Percentiles rank a stretch among this genome's conserved stretches.
phyloP scores from a whole-genome alignment of 768 basidiomycete genomes.

The Amanita exitialis region DNA sequence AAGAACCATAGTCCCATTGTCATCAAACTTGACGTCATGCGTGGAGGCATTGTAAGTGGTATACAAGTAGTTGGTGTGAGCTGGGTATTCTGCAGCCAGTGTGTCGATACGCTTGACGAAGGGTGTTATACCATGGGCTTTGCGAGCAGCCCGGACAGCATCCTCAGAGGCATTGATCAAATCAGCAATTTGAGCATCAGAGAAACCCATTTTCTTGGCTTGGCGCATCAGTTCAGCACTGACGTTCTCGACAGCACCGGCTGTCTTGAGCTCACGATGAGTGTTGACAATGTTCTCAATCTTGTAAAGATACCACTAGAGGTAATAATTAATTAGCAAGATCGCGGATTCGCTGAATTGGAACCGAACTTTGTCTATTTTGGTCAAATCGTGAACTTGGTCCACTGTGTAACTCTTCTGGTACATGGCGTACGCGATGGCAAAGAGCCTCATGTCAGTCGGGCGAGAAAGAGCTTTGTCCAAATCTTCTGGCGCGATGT shows the following conservation, averaged over 20 bases:
- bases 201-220: slow-evolving; percentile 94
- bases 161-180: slow-evolving; percentile 68
- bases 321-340: not conserved
- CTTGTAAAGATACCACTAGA: slow-evolving; percentile 95
- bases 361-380: slow-evolving; percentile 82
- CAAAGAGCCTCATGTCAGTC: slow-evolving; percentile 94
- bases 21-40: slow-evolving; percentile 93
- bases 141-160: slow-evolving; percentile 74
- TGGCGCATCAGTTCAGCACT: slow-evolving; percentile 70
- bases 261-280: slow-evolving; percentile 61
- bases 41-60: slow-evolving; percentile 97
- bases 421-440: slow-evolving; percentile 97
- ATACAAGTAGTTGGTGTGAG: slow-evolving; percentile 98
- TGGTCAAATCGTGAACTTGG: slow-evolving; percentile 84
- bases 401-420: slow-evolving; percentile 88
- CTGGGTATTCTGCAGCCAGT: slow-evolving; percentile 96
- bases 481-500: slow-evolving; percentile 78
- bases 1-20: slow-evolving; percentile 98
- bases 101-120: slow-evolving; percentile 99
- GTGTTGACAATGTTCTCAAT: slow-evolving; percentile 97
- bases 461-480: slow-evolving; percentile 72
- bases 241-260: slow-evolving; percentile 59
- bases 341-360: not conserved
- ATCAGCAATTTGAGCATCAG: slow-evolving; percentile 86
- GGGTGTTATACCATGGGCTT: slow-evolving; percentile 81